Evolutionary conservation across 768 basidiomycete species (phyloP).

Genomic region (Lactifluus volemus): DNA sequence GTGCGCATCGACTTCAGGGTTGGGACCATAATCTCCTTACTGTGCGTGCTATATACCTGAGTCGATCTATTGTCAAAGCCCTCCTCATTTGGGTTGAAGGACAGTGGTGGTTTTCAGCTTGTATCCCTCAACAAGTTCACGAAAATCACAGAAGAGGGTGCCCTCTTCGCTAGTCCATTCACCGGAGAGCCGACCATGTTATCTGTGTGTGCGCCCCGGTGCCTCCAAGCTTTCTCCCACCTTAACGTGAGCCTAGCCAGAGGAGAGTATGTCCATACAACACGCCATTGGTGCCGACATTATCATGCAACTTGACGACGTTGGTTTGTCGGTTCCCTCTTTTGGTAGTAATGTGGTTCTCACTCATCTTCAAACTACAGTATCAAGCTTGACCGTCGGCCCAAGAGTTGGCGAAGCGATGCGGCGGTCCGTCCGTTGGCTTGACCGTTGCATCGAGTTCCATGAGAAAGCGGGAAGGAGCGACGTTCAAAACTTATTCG

Average conservation of each 20-base stretch:
- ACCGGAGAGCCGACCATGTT: constrained; percentile 83
- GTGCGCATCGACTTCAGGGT: constrained; percentile 85
- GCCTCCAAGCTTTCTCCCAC: not conserved
- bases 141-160: constrained; percentile 82
- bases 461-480: constrained; percentile 62
- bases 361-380: constrained; percentile 37
- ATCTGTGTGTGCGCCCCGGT: constrained; percentile 39
- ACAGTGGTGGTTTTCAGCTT: constrained; percentile 86
- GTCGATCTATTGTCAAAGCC: not conserved
- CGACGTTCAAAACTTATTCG: constrained; percentile 74
- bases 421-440: constrained; percentile 82
- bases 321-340: constrained; percentile 38
- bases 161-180: constrained; percentile 77
- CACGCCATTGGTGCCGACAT: constrained; percentile 90
- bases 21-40: constrained; percentile 84
- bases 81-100: constrained; percentile 34
- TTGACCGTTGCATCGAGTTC: constrained; percentile 76
- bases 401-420: constrained; percentile 82
- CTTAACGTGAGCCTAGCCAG: constrained; percentile 43
- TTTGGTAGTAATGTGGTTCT: not conserved
- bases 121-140: constrained; percentile 81
- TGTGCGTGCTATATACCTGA: constrained; percentile 29
- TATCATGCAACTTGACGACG: constrained; percentile 92
- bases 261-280: constrained; percentile 86
- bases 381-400: constrained; percentile 72